Conservation (phyloP, 768 basidiomycete genomes). For the Agrocybe praecox region DNA sequence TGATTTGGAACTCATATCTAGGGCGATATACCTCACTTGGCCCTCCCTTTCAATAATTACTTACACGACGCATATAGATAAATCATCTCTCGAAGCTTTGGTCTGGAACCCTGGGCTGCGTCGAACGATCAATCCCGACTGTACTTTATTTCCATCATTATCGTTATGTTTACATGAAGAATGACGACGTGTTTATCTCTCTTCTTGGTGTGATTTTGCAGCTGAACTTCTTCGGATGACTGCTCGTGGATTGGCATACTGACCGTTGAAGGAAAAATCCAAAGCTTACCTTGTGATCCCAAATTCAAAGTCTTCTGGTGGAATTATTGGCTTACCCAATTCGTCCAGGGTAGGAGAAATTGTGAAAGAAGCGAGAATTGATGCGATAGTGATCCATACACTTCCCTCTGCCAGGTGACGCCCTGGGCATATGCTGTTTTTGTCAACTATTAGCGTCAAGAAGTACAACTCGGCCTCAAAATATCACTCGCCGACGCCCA, state of each 20-base stretch:
- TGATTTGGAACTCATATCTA: too few relatives aligned
- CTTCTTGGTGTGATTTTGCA: not conserved
- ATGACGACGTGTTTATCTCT: too few relatives aligned
- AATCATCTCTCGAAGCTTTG: too few relatives aligned
- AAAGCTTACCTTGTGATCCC: constrained; percentile 32
- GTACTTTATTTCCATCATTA: too few relatives aligned
- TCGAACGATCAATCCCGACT: too few relatives aligned
- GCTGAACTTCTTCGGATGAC: not conserved
- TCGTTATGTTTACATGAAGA: too few relatives aligned
- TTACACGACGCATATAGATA: too few relatives aligned
- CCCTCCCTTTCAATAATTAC: too few relatives aligned
- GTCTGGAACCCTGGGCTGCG: too few relatives aligned
- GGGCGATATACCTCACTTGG: too few relatives aligned
- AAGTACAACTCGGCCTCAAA: not conserved
- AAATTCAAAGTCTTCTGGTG: constrained; percentile 31
- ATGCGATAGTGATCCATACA: constrained; percentile 30
- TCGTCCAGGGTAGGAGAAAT: constrained; percentile 18
- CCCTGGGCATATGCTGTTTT: constrained; percentile 43
- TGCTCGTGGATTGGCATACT: constrained; percentile 26
- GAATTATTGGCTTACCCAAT: constrained; percentile 26
- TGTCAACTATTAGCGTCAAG: constrained; percentile 1
- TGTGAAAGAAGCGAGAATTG: constrained; percentile 29
- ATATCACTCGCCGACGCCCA: constrained; percentile 23
- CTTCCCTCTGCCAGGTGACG: constrained; percentile 44
- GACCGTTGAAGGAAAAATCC: constrained; percentile 22